A percentile compares a stretch with the other conserved stretches of the same genome.
Conservation (phyloP, 2,329 filamentous ascomycete genomes). For the Fusarium nelsonii region DNA sequence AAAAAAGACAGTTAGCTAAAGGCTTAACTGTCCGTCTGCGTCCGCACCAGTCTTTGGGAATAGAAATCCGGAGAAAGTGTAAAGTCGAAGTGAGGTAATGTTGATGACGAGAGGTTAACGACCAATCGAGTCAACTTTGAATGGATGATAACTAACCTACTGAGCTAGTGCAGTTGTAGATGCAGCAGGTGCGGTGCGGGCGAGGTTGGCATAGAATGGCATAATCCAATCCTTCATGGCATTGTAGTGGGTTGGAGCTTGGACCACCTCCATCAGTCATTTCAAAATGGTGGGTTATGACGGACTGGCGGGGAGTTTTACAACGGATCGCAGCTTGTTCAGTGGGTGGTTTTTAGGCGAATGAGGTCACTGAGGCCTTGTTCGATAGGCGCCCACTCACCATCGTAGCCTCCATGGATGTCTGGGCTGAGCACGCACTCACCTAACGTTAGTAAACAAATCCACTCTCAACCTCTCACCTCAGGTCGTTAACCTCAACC, state of each 20-base stretch:
- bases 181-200: conserved; percentile 30
- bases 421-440: too few relatives aligned
- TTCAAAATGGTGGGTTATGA: conserved; percentile 27
- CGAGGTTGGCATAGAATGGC: conserved; percentile 41
- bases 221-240: conserved; percentile 24
- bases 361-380: conserved; percentile 45
- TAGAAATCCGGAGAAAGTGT: conserved; percentile 16
- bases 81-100: conserved; percentile 33
- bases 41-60: conserved; percentile 43
- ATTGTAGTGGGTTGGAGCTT: conserved; percentile 38
- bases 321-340: conserved; percentile 30
- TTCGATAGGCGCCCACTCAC: conserved; percentile 18
- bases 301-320: conserved; percentile 17
- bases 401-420: neutral
- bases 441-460: neutral
- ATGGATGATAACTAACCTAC: conserved; percentile 37
- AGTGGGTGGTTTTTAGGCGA: conserved; percentile 37
- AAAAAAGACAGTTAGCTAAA: conserved; percentile 36
- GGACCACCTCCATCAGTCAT: conserved; percentile 43
- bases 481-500: conserved; percentile 13
- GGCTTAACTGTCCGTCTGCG: conserved; percentile 41
- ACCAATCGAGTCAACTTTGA: conserved; percentile 39
- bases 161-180: neutral
- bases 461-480: conserved; percentile 19
- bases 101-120: conserved; percentile 43